These are phyloP conservation scores for Colletotrichum graminicola DNA, from an alignment of 2,329 filamentous ascomycete genomes.

Conservation along the genomic window DNA sequence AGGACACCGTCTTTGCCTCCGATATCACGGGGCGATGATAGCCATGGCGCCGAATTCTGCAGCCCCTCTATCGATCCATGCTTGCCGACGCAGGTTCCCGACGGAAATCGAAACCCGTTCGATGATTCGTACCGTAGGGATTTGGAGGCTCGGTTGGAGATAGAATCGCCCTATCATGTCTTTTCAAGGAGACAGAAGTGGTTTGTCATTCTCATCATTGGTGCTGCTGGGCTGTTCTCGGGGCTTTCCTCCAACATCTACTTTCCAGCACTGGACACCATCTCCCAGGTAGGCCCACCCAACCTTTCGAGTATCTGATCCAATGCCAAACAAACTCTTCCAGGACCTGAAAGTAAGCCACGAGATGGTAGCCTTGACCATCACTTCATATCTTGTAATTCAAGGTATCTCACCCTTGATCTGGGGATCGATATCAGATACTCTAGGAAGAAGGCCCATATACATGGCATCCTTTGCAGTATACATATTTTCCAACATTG, in stretches of 20 bases:
- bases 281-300: slow-evolving; percentile 49
- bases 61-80: slow-evolving; percentile 12
- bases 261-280: slow-evolving; percentile 57
- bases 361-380: slow-evolving; percentile 53
- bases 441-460: slow-evolving; percentile 58
- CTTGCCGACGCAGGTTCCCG: neutral
- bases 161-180: slow-evolving; percentile 48
- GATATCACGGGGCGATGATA: neutral
- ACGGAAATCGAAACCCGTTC: slow-evolving; percentile 18
- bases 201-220: slow-evolving; percentile 61
- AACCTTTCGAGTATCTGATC: neutral
- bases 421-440: slow-evolving; percentile 63
- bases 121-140: neutral
- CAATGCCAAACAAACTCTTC: neutral
- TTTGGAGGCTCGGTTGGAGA: neutral
- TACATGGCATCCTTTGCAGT: slow-evolving; percentile 60
- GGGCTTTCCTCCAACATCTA: slow-evolving; percentile 66
- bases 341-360: slow-evolving; percentile 50
- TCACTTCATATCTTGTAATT: slow-evolving; percentile 62
- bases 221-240: slow-evolving; percentile 64
- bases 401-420: slow-evolving; percentile 63
- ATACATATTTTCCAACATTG: slow-evolving; percentile 61
- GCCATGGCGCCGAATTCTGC: neutral
- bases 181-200: slow-evolving; percentile 57
- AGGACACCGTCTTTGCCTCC: slow-evolving; percentile 13